Base-by-base conservation (phyloP, 768 basidiomycete genomes). In the Phylloporus sp. region DNA sequence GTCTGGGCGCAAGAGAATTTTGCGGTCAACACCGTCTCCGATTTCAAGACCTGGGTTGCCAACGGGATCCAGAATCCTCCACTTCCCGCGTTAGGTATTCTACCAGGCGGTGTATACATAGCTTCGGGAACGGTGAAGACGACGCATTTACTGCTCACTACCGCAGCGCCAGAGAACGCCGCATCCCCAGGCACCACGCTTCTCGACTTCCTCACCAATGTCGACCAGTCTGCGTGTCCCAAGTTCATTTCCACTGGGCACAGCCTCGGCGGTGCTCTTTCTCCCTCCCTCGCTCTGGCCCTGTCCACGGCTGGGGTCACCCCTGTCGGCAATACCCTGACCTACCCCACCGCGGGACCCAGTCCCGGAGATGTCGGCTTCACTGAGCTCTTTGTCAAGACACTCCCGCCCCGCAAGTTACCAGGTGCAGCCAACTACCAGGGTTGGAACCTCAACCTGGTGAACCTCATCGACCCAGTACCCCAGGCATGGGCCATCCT, bases 201-300 rank as follows among this genome's bases (percentile, higher is more conserved):
- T 13, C 15, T 49, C 27, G 39, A 52, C n/a, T 62, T 59, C 46
- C 1, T 62, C 18, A 0, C 4, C 10, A 24, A 16, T 13, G 15
- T 52, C 5, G 24, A 31, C 7, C 1, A 3, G 9, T 24, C 48
- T 3, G 16, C 4, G 2, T 16, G 18, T 6, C 7, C 38, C 1
- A 52, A 36, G 24, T 26, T 62, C 26, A 35, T 59, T 7, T 5
- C 28, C 15, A 54, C 57, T 0, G 60, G 60, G 3, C 47, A 52
- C 31, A 56, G 53, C 45, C 59, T 61, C 34, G 56, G 53, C 3
- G 53, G 51, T 12, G 36, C 53, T 1, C 52, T 61, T 34, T 48
- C 54, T 18, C 36, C 60, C 16, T 49, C 54, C 27, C 27, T 59
- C 13, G 54, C 60, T 1, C 50, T 62, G n/a, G 26, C 59, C 13